phyloP scores from a whole-genome alignment of 371 early-diverging fungal species.

The Circinella umbellata region DNA sequence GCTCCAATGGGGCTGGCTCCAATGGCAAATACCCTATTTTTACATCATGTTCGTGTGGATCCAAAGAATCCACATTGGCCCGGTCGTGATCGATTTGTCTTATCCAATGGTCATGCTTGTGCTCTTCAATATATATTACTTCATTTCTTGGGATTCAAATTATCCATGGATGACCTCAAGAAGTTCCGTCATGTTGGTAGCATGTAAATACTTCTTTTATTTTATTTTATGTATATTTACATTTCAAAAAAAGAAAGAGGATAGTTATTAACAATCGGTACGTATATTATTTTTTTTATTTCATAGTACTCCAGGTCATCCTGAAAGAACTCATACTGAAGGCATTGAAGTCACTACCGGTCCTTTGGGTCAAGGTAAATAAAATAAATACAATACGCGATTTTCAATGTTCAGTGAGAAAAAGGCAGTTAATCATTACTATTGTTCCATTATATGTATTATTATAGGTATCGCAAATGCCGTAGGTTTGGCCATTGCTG shows the following conservation, averaged over 20 bases:
- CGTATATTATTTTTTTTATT: not conserved
- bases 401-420: too few species aligned
- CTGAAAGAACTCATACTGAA: conserved; percentile 83
- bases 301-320: conserved; percentile 93
- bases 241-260: too few species aligned
- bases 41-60: conserved; percentile 78
- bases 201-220: conserved; percentile 45
- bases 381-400: too few species aligned
- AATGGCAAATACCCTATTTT: conserved; percentile 92
- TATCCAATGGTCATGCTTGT: conserved; percentile 99
- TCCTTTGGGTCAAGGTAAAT: conserved; percentile 95
- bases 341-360: conserved; percentile 99
- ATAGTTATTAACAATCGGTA: not conserved
- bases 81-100: conserved; percentile 97
- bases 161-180: conserved; percentile 94
- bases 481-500: conserved; percentile 95
- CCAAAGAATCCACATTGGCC: conserved; percentile 89
- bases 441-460: too few species aligned
- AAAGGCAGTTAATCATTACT: too few species aligned
- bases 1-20: conserved; percentile 86
- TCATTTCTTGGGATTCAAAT: conserved; percentile 89
- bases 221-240: not conserved
- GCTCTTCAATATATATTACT: conserved; percentile 93
- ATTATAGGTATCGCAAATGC: conserved; percentile 71
- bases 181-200: conserved; percentile 91